Percentiles rank a stretch among this genome's conserved stretches.
Evolutionary conservation across 306 rosid species (phyloP).

Genomic region (Malus asiatica): DNA sequence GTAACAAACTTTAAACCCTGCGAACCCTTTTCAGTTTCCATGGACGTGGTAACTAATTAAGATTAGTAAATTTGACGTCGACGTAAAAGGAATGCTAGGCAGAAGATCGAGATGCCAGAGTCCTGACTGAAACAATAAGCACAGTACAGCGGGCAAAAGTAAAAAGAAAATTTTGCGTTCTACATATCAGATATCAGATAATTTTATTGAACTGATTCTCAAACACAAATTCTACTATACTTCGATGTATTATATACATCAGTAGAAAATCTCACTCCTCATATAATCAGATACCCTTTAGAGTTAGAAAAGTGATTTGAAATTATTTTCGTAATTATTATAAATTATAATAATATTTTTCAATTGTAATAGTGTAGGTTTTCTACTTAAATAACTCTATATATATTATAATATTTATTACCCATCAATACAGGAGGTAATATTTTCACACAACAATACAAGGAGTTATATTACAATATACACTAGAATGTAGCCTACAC

Average conservation of each 20-base stretch:
- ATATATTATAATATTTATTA: too few relatives aligned
- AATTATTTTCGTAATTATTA: too few relatives aligned
- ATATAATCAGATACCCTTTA: neutral
- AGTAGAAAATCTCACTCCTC: neutral
- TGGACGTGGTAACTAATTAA: constrained; percentile 18
- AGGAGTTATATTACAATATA: too few relatives aligned
- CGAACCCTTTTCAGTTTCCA: constrained; percentile 29
- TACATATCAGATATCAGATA: neutral
- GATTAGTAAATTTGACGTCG: neutral
- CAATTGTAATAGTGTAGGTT: too few relatives aligned
- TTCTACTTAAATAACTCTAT: too few relatives aligned
- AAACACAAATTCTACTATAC: neutral
- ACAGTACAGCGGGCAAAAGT: neutral
- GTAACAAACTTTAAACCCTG: constrained; percentile 22
- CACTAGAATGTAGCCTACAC: too few relatives aligned
- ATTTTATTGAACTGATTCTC: neutral
- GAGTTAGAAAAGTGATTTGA: neutral
- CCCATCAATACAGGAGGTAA: too few relatives aligned
- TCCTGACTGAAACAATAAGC: neutral
- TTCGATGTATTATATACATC: neutral
- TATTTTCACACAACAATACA: too few relatives aligned
- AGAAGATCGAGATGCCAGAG: neutral
- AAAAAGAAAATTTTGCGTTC: neutral
- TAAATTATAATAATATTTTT: too few relatives aligned
- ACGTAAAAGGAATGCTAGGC: neutral